These are phyloP conservation scores for Candida chauliodis DNA, from an alignment of 805 yeast genomes.

Conservation along the genomic window DNA sequence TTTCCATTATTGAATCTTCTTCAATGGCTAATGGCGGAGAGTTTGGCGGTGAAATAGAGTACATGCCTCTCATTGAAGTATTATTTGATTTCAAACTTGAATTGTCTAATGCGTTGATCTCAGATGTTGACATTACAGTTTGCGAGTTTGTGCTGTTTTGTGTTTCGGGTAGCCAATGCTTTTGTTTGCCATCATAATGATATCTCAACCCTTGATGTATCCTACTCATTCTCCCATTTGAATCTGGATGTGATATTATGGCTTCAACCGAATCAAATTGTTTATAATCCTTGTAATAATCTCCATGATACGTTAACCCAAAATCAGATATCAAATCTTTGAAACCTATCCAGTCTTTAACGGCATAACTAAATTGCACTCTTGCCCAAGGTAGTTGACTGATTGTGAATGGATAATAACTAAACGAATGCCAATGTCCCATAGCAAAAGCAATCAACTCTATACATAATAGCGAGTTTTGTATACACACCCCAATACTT, in stretches of 20 bases:
- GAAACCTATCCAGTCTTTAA: slow-evolving; percentile 71
- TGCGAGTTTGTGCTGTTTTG: slow-evolving; percentile 10
- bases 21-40: neutral
- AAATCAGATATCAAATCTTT: slow-evolving; percentile 82
- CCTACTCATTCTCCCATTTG: slow-evolving; percentile 60
- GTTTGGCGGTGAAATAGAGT: slow-evolving; percentile 16
- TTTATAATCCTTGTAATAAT: slow-evolving; percentile 67
- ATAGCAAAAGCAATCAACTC: slow-evolving; percentile 84
- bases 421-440: slow-evolving; percentile 86
- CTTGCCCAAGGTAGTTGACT: slow-evolving; percentile 65
- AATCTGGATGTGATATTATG: slow-evolving; percentile 62
- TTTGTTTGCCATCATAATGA: slow-evolving; percentile 69
- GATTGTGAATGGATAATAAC: slow-evolving; percentile 67
- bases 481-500: slow-evolving; percentile 57
- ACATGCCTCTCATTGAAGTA: slow-evolving; percentile 32
- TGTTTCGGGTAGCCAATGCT: slow-evolving; percentile 66
- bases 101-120: slow-evolving; percentile 19
- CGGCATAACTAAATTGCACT: slow-evolving; percentile 55
- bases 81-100: slow-evolving; percentile 27
- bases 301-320: slow-evolving; percentile 64
- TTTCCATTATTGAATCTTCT: slow-evolving; percentile 7
- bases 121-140: slow-evolving; percentile 25
- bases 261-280: slow-evolving; percentile 81
- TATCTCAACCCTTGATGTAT: slow-evolving; percentile 82
- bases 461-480: slow-evolving; percentile 73